A percentile compares a stretch with the other conserved stretches of the same genome.
phyloP scores from a whole-genome alignment of 192 early-diverging fungal species.

The Dispira parvispora region DNA sequence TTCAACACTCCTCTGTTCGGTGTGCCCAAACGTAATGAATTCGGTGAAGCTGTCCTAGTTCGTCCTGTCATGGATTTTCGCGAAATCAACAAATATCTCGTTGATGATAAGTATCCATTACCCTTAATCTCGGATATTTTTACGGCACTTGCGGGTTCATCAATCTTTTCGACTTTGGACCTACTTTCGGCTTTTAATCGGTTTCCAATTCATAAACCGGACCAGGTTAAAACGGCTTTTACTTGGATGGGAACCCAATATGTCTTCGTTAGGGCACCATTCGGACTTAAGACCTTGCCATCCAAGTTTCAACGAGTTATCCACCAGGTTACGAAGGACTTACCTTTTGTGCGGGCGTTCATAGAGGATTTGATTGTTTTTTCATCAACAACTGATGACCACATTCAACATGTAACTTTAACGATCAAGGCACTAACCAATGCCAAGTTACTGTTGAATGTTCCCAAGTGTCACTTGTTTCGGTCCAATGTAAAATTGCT shows the following conservation, averaged over 20 bases:
- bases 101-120: constrained; percentile 3
- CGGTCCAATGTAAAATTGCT: background rate
- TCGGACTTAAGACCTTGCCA: constrained; percentile 11
- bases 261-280: constrained; percentile 11
- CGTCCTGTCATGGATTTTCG: background rate
- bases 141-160: background rate
- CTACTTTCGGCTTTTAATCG: background rate
- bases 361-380: background rate
- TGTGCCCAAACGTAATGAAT: background rate
- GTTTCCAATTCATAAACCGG: constrained; percentile 4
- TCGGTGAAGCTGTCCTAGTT: background rate
- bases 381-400: background rate
- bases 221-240: constrained; percentile 15
- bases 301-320: constrained; percentile 9
- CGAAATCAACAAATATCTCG: background rate
- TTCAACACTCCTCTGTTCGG: constrained; percentile 5
- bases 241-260: constrained; percentile 11
- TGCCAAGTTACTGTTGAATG: background rate
- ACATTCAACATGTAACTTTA: background rate
- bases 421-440: background rate
- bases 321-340: background rate
- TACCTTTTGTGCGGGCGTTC: background rate
- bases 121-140: constrained; percentile 6
- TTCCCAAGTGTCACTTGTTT: background rate
- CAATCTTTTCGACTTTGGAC: background rate